Evolutionary conservation across 164 flowering plant genomes (phyloP).

Genomic region (Brasenia schreberi): DNA sequence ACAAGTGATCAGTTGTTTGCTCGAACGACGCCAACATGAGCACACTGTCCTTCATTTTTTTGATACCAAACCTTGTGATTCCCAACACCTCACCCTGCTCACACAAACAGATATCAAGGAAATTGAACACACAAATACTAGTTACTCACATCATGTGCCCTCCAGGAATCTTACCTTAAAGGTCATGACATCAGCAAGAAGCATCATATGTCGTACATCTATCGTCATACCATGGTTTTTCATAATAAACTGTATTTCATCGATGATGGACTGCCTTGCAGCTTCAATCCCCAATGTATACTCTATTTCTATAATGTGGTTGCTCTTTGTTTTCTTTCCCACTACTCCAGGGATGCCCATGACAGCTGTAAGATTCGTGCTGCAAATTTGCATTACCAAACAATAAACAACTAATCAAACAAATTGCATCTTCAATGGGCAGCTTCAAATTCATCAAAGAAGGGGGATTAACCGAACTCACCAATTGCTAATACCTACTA

Average conservation of each 20-base stretch:
- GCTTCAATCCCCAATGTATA: conserved; percentile 88
- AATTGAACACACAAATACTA: background rate
- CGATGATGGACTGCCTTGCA: conserved; percentile 64
- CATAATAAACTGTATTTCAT: conserved; percentile 74
- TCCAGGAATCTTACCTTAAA: conserved; percentile 30
- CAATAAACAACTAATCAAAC: too few species aligned
- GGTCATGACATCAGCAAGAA: conserved; percentile 91
- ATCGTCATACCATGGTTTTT: conserved; percentile 74
- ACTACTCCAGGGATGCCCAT: conserved; percentile 77
- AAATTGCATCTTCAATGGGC: too few species aligned
- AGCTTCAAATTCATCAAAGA: too few species aligned
- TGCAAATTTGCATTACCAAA: conserved; percentile 11
- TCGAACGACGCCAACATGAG: conserved; percentile 89
- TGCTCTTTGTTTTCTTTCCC: conserved; percentile 61
- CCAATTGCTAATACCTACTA: too few species aligned
- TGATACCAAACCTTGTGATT: conserved; percentile 36
- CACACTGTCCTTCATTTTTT: conserved; percentile 58
- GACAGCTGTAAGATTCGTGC: conserved; percentile 63
- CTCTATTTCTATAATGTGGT: conserved; percentile 60
- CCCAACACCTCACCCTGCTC: conserved; percentile 68
- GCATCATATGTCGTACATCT: conserved; percentile 95
- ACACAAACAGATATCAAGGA: conserved; percentile 5
- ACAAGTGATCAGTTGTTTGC: conserved; percentile 67
- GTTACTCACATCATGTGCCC: background rate
- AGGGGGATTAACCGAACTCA: too few species aligned